A percentile compares a stretch with the other conserved stretches of the same genome.
Evolutionary conservation across 208 protist genomes (phyloP).

Genomic region (Herpetomonas tarakana): DNA sequence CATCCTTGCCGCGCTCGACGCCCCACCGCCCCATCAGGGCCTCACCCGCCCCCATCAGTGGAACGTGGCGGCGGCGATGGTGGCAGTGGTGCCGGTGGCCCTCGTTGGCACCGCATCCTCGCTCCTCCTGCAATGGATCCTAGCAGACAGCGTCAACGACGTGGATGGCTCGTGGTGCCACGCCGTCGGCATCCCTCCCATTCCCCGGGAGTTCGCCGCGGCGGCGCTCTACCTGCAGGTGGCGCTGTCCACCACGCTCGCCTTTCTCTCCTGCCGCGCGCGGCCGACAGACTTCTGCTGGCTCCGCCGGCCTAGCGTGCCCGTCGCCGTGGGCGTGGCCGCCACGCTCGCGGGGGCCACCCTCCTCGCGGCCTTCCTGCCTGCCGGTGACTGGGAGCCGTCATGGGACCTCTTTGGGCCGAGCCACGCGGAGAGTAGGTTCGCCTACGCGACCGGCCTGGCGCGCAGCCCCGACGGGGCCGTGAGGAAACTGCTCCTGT

Average conservation of each 20-base stretch:
- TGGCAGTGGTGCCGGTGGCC: constrained; percentile 17
- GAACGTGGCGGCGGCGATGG: constrained; percentile 42
- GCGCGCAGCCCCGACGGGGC: constrained; percentile 8
- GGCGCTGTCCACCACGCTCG: constrained; percentile 51
- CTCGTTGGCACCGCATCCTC: constrained; percentile 47
- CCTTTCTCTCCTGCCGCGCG: constrained; percentile 43
- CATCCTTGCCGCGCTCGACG: constrained; percentile 16
- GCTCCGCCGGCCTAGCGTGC: constrained; percentile 11
- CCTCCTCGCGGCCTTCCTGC: constrained; percentile 16
- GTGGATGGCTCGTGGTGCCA: constrained; percentile 17
- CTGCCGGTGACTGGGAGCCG: constrained; percentile 14
- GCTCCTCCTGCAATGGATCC: constrained; percentile 44
- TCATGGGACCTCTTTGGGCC: constrained; percentile 12
- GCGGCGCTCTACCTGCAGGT: constrained; percentile 57
- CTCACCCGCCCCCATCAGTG: constrained; percentile 30
- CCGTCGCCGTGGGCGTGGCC: constrained; percentile 16
- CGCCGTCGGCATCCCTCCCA: constrained; percentile 28
- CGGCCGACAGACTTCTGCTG: constrained; percentile 23
- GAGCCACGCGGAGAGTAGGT: background rate
- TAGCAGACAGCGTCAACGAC: constrained; percentile 24
- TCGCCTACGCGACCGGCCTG: constrained; percentile 17
- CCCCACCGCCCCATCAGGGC: constrained; percentile 12
- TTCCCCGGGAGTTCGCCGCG: constrained; percentile 37
- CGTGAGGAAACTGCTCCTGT: background rate
- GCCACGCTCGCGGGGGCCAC: constrained; percentile 13